phyloP scores from a whole-genome alignment of 164 flowering plant species.

The Magnolia officinalis region DNA sequence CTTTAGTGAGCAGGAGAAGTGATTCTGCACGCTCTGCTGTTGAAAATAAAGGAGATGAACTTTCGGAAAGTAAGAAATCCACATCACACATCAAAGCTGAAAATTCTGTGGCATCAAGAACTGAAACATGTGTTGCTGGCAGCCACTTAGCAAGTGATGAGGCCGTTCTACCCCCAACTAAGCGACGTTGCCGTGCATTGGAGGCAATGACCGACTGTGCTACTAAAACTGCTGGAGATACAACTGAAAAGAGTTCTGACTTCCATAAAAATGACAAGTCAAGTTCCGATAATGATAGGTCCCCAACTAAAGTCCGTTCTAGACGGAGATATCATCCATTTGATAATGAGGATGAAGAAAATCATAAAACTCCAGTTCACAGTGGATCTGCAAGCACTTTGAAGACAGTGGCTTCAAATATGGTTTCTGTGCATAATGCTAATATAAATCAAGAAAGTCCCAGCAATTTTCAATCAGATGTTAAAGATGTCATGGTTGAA shows the following conservation, averaged over 20 bases:
- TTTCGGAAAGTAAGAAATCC: constrained; percentile 24
- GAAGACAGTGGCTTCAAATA: constrained; percentile 19
- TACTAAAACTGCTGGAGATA: constrained; percentile 27
- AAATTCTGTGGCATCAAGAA: constrained; percentile 22
- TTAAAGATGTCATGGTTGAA: constrained; percentile 21
- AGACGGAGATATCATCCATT: constrained; percentile 56
- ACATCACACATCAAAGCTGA: constrained; percentile 28
- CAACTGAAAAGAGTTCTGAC: constrained; percentile 15
- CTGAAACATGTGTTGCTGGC: constrained; percentile 19
- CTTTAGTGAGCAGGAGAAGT: constrained; percentile 20
- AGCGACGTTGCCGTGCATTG: constrained; percentile 46
- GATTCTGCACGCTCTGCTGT: constrained; percentile 20
- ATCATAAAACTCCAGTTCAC: constrained; percentile 69
- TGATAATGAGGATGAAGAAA: constrained; percentile 60
- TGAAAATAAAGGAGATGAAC: constrained; percentile 26
- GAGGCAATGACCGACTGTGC: constrained; percentile 45
- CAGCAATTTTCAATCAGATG: constrained; percentile 13
- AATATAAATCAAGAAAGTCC: constrained; percentile 19
- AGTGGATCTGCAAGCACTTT: constrained; percentile 34
- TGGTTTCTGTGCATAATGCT: constrained; percentile 23
- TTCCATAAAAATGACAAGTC: constrained; percentile 28
- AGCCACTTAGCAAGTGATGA: constrained; percentile 43
- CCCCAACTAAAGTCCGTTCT: constrained; percentile 25
- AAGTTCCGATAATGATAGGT: constrained; percentile 20
- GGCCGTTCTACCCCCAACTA: constrained; percentile 45